Base-by-base conservation (phyloP, 768 basidiomycete species). In the Paxillus rubicundulus region DNA sequence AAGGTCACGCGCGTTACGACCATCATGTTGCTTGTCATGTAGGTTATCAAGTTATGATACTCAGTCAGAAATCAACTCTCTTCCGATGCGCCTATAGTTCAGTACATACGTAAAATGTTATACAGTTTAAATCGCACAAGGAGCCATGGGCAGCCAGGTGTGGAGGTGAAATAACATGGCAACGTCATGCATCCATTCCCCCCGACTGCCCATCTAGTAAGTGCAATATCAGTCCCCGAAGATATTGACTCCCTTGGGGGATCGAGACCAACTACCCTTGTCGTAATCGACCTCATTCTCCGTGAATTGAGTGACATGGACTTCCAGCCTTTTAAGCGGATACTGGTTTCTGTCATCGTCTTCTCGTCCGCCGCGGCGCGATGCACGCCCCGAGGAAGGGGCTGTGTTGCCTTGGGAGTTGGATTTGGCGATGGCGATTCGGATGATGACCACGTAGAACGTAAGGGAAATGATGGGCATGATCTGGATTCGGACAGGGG, bases 371-470 rank as follows among this genome's bases (percentile, higher is more conserved):
- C 30, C 30, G 10, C 40, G 21, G 8, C 30, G 50, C n/a, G 17
- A 45, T n/a, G n/a, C n/a, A n/a, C n/a, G n/a, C n/a, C 27, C 41
- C 9, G 3, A 28, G 5, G 50, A 33, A 33, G 17, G 24, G 7
- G 32, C 30, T 20, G 21, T 20, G 16, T n/a, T 30, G 20, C 30
- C 30, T 27, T 52, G 51, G 20, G 47, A 46, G 34, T 21, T 21
- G 21, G 48, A 36, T 18, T 49, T 33, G n/a, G 53, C 28, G 21
- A 59, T 51, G 2, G 59, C 58, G 37, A 59, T 54, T 12, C 59
- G 59, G 39, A 65, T 52, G 52, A 65, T 59, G 37, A 62, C 56
- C 61, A 65, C 61, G 49, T 58, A 65, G 47, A 65, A 65, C 16
- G 61, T 50, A 18, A 65, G 57, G 10, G 63, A 63, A n/a, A 65